Percentiles rank a stretch among this genome's conserved stretches.
Conservation (phyloP, 2,329 filamentous ascomycete species). For the Thelonectria olida region DNA sequence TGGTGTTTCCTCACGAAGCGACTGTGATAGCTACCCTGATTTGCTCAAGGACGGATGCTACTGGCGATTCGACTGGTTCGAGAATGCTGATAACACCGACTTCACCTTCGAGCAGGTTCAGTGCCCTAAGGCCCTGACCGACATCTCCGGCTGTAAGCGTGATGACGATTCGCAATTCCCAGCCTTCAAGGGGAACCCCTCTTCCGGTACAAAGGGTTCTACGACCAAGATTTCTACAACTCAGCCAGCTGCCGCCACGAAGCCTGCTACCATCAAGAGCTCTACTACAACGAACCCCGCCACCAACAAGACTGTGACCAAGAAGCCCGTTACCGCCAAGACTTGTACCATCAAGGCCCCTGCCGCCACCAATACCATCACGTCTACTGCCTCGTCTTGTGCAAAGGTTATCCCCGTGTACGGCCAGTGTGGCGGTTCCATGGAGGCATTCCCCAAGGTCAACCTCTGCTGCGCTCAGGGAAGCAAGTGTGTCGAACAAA, state of each 20-base stretch:
- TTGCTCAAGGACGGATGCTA: slow-evolving; percentile 65
- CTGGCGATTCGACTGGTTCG: slow-evolving; percentile 74
- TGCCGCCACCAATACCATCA: no score
- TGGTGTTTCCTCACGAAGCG: slow-evolving; percentile 59
- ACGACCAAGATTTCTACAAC: neutral
- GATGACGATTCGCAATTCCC: slow-evolving; percentile 43
- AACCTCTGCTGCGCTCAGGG: slow-evolving; percentile 31
- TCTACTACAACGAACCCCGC: neutral
- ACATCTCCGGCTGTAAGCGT: slow-evolving; percentile 50
- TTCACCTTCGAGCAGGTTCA: slow-evolving; percentile 65
- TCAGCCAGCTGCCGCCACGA: neutral
- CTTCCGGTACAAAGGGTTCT: neutral
- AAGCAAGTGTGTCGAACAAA: slow-evolving; percentile 35
- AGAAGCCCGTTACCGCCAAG: neutral
- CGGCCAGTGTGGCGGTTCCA: slow-evolving; percentile 35
- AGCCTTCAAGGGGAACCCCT: slow-evolving; percentile 28
- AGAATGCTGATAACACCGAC: slow-evolving; percentile 64
- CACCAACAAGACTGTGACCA: neutral
- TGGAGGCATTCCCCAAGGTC: slow-evolving; percentile 33
- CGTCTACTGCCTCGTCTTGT: neutral
- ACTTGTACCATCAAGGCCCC: no score
- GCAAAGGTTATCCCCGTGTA: slow-evolving; percentile 21
- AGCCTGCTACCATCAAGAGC: neutral
- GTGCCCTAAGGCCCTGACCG: slow-evolving; percentile 60
- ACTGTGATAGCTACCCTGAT: slow-evolving; percentile 63